Percentiles rank a stretch among this genome's conserved stretches.
Conservation (phyloP, 345 rosid species). For the Garcia nutans region DNA sequence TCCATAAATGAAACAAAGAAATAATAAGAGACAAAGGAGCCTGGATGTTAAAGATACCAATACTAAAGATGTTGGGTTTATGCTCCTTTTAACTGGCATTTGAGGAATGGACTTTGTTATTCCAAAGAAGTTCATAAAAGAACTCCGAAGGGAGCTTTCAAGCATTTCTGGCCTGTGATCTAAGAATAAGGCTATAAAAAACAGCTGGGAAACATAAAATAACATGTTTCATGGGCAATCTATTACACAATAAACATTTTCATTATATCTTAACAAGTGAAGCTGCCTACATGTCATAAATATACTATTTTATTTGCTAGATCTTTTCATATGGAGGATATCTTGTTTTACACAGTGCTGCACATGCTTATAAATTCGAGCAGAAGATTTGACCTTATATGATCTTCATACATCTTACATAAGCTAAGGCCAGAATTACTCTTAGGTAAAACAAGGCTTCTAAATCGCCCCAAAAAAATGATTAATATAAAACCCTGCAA, state of each 20-base stretch:
- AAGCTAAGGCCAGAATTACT: neutral
- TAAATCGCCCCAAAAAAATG: neutral
- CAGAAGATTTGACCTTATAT: neutral
- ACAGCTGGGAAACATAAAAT: neutral
- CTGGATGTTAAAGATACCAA: too few relatives aligned
- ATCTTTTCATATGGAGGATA: neutral
- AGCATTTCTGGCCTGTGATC: neutral
- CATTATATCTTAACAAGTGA: neutral
- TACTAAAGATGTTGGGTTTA: too few relatives aligned
- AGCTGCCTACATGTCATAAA: too few relatives aligned
- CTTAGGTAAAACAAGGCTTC: constrained; percentile 1
- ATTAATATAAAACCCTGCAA: neutral
- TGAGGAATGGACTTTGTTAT: too few relatives aligned
- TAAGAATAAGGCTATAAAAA: neutral
- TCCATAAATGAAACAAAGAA: too few relatives aligned
- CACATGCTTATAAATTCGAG: neutral
- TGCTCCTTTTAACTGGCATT: too few relatives aligned
- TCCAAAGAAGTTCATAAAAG: too few relatives aligned
- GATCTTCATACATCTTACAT: neutral
- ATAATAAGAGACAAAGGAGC: too few relatives aligned
- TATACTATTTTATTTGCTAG: neutral
- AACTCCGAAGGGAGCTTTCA: too few relatives aligned
- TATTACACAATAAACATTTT: neutral
- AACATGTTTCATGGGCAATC: neutral
- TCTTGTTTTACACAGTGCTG: neutral